Base-by-base conservation (phyloP, 169 alveolate species). In the Plasmodium inui region DNA sequence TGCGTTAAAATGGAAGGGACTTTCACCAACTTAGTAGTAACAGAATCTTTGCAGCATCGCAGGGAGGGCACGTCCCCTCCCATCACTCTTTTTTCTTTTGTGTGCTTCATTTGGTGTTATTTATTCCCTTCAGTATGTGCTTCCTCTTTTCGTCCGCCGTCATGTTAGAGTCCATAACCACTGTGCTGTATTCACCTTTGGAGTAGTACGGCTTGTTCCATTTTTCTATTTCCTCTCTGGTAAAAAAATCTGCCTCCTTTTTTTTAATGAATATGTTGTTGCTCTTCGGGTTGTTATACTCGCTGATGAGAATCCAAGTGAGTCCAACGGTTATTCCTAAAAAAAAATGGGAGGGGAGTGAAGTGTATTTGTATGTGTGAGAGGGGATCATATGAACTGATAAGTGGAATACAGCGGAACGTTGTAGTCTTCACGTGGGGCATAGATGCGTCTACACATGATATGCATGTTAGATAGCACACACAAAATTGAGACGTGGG, bases 241-340 rank as follows among this genome's bases (percentile, higher is more conserved):
- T 91, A 46, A 91, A 91, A 26, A 91, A 17, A 17, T 91, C 95
- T 80, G 95, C 92, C 55, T 91, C 82, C 30, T 91, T 91, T 82
- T 91, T 91, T 91, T 78, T 91, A 57, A 91, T 50, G 76, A 91
- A 91, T 37, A 80, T 71, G 67, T 91, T 91, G 78, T 91, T 91
- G 26, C 67, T 91, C 41, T 82, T 91, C 30, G 95, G 95, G 28
- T 80, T 34, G 34, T 91, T 91, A 73, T 91, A 91, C 76, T 91
- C 95, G 81, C 95, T 91, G 73, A 91, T 57, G 8, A 91, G 44
- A 14, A 91, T 91, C 95, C 95, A 91, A 19, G 57, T 57, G 41
- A 91, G 80, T 71, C 95, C 95, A n/a, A 91, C 70, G 61, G 95
- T 82, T 37, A 91, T 32, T 61, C 94, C 94, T 89, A 26, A 14